Base-by-base conservation (phyloP, 2,329 filamentous ascomycete genomes). In the Scytalidium lignicola region DNA sequence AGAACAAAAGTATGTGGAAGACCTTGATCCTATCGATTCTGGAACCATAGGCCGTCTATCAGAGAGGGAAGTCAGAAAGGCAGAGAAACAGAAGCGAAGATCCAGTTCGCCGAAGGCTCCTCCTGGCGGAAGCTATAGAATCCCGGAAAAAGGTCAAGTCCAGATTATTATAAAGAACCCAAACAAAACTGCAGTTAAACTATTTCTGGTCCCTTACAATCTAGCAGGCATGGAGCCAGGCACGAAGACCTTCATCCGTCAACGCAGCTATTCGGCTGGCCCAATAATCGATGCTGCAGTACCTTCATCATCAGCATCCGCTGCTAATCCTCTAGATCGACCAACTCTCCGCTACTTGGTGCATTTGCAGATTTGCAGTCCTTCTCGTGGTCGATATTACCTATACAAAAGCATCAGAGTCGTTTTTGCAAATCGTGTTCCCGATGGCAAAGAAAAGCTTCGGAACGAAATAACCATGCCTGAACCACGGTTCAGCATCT, bases 121-220 rank as follows among this genome's bases (percentile, higher is more conserved):
- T 0, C 87, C 89, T 0, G 90, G 90, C 7, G 92, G 93, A 29
- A 89, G 88, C 62, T 99, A 97, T 66, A 85, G 93, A 41, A 96
- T 99, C 47, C 93, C 93, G 0, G 85, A 93, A 62, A 87, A 91
- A 66, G 93, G 93, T 0, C 93, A 97, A 67, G 74, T 99, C 13
- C 93, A 99, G 61, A 95, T 99, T 55, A 86, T 99, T 53, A 89
- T 99, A 65, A 97, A 97, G 66, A 99, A 97, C 61, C 92, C 91
- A 15, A 96, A 97, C 71, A 97, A 97, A 65, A 97, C 93, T 3
- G 93, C 93, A 1, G 92, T 97, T 48, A 97, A 99, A 67, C 74
- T 99, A 0, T 97, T 97, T 59, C 76, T 97, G 20, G 82, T 99
- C 2, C 93, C 92, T 0, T 99, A 97, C 59, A 90, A 97, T 64